Base-by-base conservation (phyloP, 441 rosid genomes). In the Capsella rubella region DNA sequence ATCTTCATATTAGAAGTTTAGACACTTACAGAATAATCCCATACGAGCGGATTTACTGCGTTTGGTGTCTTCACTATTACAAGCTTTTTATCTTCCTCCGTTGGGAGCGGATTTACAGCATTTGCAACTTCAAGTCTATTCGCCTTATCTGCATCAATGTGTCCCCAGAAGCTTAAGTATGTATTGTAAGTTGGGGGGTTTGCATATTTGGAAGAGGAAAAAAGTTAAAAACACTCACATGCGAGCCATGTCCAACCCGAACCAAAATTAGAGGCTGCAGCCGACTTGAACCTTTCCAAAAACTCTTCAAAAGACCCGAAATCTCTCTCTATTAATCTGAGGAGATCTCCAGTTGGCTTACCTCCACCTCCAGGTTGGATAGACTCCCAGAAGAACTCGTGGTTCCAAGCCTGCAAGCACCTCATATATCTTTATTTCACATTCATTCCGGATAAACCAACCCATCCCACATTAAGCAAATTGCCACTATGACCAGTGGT, bases 201-300 rank as follows among this genome's bases (percentile, higher is more conserved):
- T 4, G 27, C n/a, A 72, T 7, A 46, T 43, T 51, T 12, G 52
- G 35, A 54, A 35, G 27, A 11, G 69, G 40, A 16, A 43, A 13
- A 42, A 28, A 35, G 46, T 47, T 18, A 32, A 68, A 56, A 34
- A 64, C 56, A 82, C 96, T 78, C 52, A 90, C 99, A 90, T 52
- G 85, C 95, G 72, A 95, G 97, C 97, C 99, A 95, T 45, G 91
- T 91, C 97, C 97, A 92, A 69, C 97, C 99, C 13, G 97, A 90
- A 75, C 97, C 99, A 84, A 87, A 95, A 72, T 95, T 88, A 6
- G 93, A 78, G 42, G 90, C 83, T 65, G 97, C 96, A 67, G 94
- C 93, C 13, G 85, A 18, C 82, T 78, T 84, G 76, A 89, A 92
- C 79, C 76, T 85, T 59, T 81, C 71, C 27, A 71, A 72, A 66